phyloP scores from a whole-genome alignment of 2,329 filamentous ascomycete genomes.

The Penicillium hesseltinei region DNA sequence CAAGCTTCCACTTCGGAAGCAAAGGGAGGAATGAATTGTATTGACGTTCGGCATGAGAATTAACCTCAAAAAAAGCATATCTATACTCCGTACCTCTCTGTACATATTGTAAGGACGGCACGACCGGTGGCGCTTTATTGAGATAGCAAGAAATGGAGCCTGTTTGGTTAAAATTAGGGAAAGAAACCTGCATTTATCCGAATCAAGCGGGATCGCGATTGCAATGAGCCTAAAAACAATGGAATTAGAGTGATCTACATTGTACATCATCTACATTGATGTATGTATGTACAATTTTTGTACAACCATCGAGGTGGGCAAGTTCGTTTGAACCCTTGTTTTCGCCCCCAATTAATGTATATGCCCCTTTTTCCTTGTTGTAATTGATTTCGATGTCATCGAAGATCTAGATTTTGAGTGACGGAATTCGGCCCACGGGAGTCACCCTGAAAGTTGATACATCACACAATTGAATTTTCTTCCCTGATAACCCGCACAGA shows the following conservation, averaged over 20 bases:
- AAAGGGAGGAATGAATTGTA: not conserved
- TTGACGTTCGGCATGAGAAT: constrained; percentile 7
- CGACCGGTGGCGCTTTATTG: not conserved
- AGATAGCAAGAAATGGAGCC: not conserved
- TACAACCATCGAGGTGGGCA: not conserved
- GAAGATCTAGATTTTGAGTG: not conserved
- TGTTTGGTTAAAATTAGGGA: not conserved
- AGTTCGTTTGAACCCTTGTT: not conserved
- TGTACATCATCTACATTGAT: constrained; percentile 5
- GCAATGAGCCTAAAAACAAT: constrained; percentile 8
- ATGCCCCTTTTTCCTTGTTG: not conserved
- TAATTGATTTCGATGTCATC: not conserved
- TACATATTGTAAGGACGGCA: constrained; percentile 14
- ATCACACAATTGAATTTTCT: constrained; percentile 5
- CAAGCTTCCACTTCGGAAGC: not conserved
- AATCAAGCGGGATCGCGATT: constrained; percentile 4
- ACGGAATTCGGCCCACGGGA: not conserved
- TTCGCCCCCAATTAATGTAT: not conserved
- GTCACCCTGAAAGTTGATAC: constrained; percentile 1
- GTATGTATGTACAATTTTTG: not conserved
- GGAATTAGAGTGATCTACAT: constrained; percentile 14
- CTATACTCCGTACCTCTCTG: not conserved
- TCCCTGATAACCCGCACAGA: constrained; percentile 1
- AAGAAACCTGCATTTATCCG: not conserved
- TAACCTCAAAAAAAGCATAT: constrained; percentile 11